phyloP scores from a whole-genome alignment of 805 yeast species.

The Zygoascus ofunaensis region DNA sequence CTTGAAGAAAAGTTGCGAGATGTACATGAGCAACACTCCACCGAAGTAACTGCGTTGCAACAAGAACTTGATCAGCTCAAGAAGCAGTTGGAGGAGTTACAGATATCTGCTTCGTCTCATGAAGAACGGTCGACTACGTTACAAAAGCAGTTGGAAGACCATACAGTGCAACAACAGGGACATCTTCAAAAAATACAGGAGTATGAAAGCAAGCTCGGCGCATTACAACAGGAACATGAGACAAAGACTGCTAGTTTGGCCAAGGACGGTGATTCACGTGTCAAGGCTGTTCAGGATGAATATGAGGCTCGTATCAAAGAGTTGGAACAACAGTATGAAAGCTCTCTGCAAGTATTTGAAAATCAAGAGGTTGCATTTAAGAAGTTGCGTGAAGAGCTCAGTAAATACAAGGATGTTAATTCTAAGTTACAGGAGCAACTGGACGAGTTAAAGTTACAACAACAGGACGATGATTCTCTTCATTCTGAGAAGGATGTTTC shows the following conservation, averaged over 20 bases:
- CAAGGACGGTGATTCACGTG: not conserved
- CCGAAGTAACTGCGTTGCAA: conserved; percentile 6
- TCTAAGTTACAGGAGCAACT: conserved; percentile 53
- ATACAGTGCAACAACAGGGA: conserved; percentile 12
- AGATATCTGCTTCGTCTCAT: not conserved
- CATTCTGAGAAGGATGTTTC: too few species aligned
- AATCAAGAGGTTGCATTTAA: conserved; percentile 69
- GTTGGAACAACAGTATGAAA: conserved; percentile 58
- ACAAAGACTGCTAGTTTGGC: conserved; percentile 9
- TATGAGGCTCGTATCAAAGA: conserved; percentile 18
- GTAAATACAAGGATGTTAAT: conserved; percentile 47
- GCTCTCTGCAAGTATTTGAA: conserved; percentile 61
- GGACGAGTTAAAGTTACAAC: conserved; percentile 53
- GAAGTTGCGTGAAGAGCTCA: conserved; percentile 62
- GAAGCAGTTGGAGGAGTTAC: conserved; percentile 5
- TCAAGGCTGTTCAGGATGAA: conserved; percentile 1
- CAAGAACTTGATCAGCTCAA: conserved; percentile 5
- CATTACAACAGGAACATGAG: conserved; percentile 6
- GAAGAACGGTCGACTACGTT: not conserved
- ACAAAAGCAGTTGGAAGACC: conserved; percentile 6
- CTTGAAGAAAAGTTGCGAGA: not conserved
- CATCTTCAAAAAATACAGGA: not conserved
- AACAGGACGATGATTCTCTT: conserved; percentile 23
- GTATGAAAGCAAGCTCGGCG: not conserved
- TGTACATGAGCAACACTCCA: conserved; percentile 9